Evolutionary conservation across 2,329 filamentous ascomycete species (phyloP).

Genomic region (Paraphoma sp.): DNA sequence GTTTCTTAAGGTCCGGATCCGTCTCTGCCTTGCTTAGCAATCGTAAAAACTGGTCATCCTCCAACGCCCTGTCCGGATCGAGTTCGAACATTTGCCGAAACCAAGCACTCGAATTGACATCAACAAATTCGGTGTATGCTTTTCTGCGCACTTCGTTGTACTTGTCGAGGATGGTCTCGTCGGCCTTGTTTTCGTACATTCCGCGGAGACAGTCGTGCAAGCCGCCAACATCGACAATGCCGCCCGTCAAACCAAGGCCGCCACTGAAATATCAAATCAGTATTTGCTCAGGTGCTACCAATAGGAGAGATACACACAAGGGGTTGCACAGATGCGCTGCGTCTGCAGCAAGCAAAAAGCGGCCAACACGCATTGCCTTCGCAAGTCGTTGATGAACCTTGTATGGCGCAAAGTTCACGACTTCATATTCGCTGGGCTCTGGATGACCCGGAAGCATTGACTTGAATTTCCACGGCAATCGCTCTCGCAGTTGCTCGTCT

Average conservation of each 20-base stretch:
- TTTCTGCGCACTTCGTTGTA: constrained; percentile 15
- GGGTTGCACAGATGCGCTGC: constrained; percentile 62
- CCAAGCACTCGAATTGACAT: constrained; percentile 40
- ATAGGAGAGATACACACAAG: constrained; percentile 42
- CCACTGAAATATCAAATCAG: constrained; percentile 50
- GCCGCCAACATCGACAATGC: constrained; percentile 64
- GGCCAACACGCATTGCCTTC: constrained; percentile 59
- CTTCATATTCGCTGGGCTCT: constrained; percentile 61
- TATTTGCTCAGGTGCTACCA: constrained; percentile 49
- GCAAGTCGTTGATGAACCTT: constrained; percentile 65
- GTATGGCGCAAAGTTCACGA: constrained; percentile 63
- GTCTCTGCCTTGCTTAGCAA: constrained; percentile 41
- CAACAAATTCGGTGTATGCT: constrained; percentile 7
- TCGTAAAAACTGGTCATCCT: constrained; percentile 48
- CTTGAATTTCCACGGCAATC: constrained; percentile 61
- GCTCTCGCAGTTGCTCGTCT: constrained; percentile 56
- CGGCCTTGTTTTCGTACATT: constrained; percentile 9
- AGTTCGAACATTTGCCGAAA: constrained; percentile 43
- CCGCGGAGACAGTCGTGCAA: constrained; percentile 61
- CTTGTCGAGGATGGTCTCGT: constrained; percentile 13
- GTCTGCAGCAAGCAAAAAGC: constrained; percentile 63
- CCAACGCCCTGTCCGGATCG: constrained; percentile 44
- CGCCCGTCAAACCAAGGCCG: constrained; percentile 65
- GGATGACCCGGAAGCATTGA: constrained; percentile 64
- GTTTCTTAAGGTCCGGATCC: constrained; percentile 16